Conservation (phyloP, 306 rosid genomes). For the Potentilla sterilis region DNA sequence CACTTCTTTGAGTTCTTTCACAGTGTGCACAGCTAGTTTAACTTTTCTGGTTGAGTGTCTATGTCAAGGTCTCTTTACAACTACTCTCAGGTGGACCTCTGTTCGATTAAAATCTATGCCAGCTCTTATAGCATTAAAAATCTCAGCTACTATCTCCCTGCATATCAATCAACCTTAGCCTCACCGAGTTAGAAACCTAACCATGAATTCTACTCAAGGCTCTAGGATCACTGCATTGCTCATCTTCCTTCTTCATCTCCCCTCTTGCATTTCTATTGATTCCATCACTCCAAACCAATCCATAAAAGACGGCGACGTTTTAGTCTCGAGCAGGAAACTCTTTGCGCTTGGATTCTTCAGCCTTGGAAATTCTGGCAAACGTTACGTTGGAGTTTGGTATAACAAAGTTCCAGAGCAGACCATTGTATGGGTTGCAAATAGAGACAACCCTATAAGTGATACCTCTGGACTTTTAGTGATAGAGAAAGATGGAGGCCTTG, state of each 20-base stretch:
- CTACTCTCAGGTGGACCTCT: neutral
- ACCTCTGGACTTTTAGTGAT: conserved; percentile 28
- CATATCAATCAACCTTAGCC: neutral
- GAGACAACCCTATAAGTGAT: conserved; percentile 39
- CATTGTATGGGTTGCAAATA: conserved; percentile 69
- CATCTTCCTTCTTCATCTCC: conserved; percentile 12
- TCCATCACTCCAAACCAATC: conserved; percentile 28
- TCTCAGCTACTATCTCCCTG: neutral
- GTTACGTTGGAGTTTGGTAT: conserved; percentile 58
- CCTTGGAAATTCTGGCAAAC: conserved; percentile 29
- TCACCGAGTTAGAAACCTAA: neutral
- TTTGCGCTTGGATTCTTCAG: conserved; percentile 70
- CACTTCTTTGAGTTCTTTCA: neutral
- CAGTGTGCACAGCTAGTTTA: neutral
- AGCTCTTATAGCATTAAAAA: neutral
- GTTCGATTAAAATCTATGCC: neutral
- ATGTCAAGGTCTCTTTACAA: neutral
- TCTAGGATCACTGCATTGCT: neutral
- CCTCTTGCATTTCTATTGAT: conserved; percentile 9
- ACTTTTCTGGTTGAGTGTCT: neutral
- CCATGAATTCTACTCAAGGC: neutral
- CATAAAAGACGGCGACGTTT: conserved; percentile 49
- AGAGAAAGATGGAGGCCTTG: conserved; percentile 15
- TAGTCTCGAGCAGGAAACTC: conserved; percentile 36
- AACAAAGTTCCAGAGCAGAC: conserved; percentile 24